phyloP scores from a whole-genome alignment of 305 asterid genomes.

The Fraxinus nigra region DNA sequence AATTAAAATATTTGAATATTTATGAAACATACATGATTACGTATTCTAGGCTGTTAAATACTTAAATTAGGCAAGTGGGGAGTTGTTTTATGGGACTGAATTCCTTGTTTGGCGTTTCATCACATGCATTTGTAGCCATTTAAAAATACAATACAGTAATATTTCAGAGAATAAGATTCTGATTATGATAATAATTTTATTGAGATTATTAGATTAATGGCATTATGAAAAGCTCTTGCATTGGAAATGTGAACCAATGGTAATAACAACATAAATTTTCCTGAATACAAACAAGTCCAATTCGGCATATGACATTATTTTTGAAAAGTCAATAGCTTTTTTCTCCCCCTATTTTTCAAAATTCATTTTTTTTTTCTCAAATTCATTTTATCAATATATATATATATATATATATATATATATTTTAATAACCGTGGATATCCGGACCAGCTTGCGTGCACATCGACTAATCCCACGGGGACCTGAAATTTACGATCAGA shows the following conservation, averaged over 20 bases:
- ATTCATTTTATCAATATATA: too few relatives aligned
- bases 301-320: neutral
- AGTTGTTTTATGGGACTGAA: conserved; percentile 16
- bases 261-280: conserved; percentile 2
- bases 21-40: conserved; percentile 20
- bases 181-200: neutral
- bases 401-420: too few relatives aligned
- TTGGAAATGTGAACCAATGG: conserved; percentile 14
- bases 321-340: too few relatives aligned
- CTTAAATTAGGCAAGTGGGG: conserved; percentile 21
- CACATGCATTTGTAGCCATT: conserved; percentile 32
- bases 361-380: too few relatives aligned
- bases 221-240: conserved; percentile 29
- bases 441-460: too few relatives aligned
- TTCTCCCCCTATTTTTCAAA: too few relatives aligned
- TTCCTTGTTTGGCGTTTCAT: conserved; percentile 26
- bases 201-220: neutral
- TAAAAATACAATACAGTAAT: neutral
- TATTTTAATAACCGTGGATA: too few relatives aligned
- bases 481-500: too few relatives aligned
- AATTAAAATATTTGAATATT: neutral
- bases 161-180: conserved; percentile 10
- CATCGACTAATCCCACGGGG: too few relatives aligned
- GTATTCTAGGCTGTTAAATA: conserved; percentile 9
- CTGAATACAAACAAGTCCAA: conserved; percentile 15